These are phyloP conservation scores for Fraxinus quadrangulata DNA, from an alignment of 257 asterid species.

Conservation along the genomic window DNA sequence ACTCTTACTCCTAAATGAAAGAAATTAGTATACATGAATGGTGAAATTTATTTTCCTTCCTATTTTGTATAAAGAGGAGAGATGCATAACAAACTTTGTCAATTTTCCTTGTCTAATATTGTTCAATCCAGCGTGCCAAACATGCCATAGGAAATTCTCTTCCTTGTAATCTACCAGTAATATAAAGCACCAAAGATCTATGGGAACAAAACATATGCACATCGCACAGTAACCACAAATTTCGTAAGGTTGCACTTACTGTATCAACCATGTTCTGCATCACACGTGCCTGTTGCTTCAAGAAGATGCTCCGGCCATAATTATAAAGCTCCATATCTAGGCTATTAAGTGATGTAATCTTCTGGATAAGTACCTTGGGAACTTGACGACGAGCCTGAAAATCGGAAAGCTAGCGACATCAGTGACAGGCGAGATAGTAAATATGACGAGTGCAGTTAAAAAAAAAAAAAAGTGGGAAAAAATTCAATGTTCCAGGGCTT, in stretches of 20 bases:
- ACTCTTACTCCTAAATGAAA: not conserved
- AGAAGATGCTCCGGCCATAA: conserved; percentile 66
- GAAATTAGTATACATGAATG: not conserved
- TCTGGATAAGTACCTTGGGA: conserved; percentile 54
- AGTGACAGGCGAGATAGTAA: too few species aligned
- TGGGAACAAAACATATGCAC: not conserved
- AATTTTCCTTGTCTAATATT: not conserved
- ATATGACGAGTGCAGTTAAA: not conserved
- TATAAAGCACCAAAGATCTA: not conserved
- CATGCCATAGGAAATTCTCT: not conserved
- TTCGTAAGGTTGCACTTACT: conserved; percentile 46
- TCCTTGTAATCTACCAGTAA: not conserved
- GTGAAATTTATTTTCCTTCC: not conserved
- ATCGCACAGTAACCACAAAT: not conserved
- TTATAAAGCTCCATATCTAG: conserved; percentile 73
- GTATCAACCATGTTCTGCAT: conserved; percentile 32
- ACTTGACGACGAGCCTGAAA: conserved; percentile 75
- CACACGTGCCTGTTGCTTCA: conserved; percentile 54
- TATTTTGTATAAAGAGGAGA: not conserved
- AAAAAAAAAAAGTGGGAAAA: not conserved
- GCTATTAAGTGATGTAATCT: conserved; percentile 66
- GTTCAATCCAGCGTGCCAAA: not conserved
- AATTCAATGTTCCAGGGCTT: not conserved
- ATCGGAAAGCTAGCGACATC: conserved; percentile 1
- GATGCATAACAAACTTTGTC: not conserved